Conservation (phyloP, 208 protist species). For the Strigomonas culicis region DNA sequence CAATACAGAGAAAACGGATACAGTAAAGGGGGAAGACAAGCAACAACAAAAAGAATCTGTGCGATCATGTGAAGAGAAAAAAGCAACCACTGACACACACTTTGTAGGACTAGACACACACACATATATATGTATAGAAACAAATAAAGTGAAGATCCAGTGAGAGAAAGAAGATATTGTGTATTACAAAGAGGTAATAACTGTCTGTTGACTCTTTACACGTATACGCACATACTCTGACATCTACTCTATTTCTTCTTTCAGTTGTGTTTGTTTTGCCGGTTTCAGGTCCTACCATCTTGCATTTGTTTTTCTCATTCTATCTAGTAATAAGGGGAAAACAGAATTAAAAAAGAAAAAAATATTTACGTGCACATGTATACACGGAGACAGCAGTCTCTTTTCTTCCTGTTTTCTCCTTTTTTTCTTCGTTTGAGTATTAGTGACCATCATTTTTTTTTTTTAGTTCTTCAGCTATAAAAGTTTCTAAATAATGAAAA, state of each 20-base stretch:
- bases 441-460: not conserved
- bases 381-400: not conserved
- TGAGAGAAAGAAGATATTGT: not conserved
- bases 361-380: not conserved
- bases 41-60: too few relatives aligned
- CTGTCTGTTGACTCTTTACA: not conserved
- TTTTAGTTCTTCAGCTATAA: not conserved
- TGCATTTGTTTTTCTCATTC: constrained; percentile 1
- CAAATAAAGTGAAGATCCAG: not conserved
- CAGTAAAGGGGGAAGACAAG: too few relatives aligned
- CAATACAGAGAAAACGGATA: too few relatives aligned
- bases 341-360: constrained; percentile 4
- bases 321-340: not conserved
- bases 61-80: constrained; percentile 11
- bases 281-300: not conserved
- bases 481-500: not conserved
- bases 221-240: not conserved
- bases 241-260: not conserved
- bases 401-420: not conserved
- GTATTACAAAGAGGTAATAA: not conserved
- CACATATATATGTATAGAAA: not conserved
- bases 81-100: not conserved
- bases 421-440: constrained; percentile 1
- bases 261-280: not conserved
- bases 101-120: not conserved